phyloP scores from a whole-genome alignment of 1,284 basidiomycete species.

The Cryptococcus neoformans region DNA sequence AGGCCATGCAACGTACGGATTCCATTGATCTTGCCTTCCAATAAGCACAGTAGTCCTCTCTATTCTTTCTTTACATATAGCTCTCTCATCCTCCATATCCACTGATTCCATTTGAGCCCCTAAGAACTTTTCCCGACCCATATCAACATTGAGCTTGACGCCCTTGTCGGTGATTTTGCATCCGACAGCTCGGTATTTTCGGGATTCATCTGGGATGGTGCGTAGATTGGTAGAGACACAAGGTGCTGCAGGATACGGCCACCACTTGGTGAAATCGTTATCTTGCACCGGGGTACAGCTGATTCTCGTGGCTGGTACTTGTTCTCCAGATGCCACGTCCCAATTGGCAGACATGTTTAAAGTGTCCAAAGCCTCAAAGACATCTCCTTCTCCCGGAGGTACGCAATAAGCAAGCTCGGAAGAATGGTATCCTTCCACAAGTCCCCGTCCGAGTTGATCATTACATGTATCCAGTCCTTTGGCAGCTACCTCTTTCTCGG shows the following conservation, averaged over 20 bases:
- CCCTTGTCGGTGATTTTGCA: slow-evolving; percentile 31
- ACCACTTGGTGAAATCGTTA: slow-evolving; percentile 31
- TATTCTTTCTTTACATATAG: slow-evolving; percentile 20
- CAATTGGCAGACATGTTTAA: background rate
- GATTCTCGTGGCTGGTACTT: slow-evolving; percentile 14
- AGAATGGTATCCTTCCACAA: slow-evolving; percentile 30
- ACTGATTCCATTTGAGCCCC: slow-evolving; percentile 18
- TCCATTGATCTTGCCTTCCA: slow-evolving; percentile 42
- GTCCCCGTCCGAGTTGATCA: slow-evolving; percentile 27
- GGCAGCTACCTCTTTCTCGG: slow-evolving; percentile 33
- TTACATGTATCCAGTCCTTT: slow-evolving; percentile 34
- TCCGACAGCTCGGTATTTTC: slow-evolving; percentile 14
- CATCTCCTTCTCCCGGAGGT: slow-evolving; percentile 3
- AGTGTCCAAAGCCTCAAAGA: slow-evolving; percentile 1
- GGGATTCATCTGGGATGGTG: slow-evolving; percentile 12
- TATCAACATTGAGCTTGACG: slow-evolving; percentile 17
- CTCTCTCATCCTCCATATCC: slow-evolving; percentile 6
- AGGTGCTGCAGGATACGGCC: slow-evolving; percentile 40
- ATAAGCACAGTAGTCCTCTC: slow-evolving; percentile 39
- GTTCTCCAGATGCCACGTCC: background rate
- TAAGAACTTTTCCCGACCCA: slow-evolving; percentile 38
- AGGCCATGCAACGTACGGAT: slow-evolving; percentile 31
- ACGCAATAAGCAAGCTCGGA: slow-evolving; percentile 22
- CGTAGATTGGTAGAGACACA: slow-evolving; percentile 34
- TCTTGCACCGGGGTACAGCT: slow-evolving; percentile 31